These are phyloP conservation scores for Lentinula raphanica DNA, from an alignment of 768 basidiomycete genomes.

Conservation along the genomic window DNA sequence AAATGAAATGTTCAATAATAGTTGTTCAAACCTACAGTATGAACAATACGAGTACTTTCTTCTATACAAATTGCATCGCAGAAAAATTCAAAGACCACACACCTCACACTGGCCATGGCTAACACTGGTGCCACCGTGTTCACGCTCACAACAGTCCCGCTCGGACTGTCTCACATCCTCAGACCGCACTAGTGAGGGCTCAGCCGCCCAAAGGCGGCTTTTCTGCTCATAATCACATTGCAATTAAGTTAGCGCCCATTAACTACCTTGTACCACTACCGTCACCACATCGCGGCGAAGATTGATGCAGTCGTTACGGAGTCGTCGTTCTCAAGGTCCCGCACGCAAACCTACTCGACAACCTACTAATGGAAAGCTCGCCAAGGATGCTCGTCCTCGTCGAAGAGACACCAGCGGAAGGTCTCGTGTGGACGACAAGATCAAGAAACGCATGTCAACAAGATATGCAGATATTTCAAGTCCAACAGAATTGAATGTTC, in stretches of 20 bases:
- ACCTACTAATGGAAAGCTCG: conserved; percentile 24
- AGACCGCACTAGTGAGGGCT: neutral
- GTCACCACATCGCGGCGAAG: neutral
- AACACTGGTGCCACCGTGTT: too few species aligned
- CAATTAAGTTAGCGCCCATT: neutral
- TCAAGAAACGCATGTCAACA: conserved; percentile 95
- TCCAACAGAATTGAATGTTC: conserved; percentile 54
- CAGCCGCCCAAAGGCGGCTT: too few species aligned
- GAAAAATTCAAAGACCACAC: too few species aligned
- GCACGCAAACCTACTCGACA: conserved; percentile 16
- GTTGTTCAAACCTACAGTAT: too few species aligned
- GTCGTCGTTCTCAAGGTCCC: conserved; percentile 45
- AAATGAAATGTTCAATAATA: too few species aligned
- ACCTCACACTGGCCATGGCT: too few species aligned
- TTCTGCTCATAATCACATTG: too few species aligned
- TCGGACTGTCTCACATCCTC: too few species aligned
- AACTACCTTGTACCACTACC: neutral
- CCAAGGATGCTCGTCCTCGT: conserved; percentile 24
- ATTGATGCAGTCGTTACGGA: conserved; percentile 51
- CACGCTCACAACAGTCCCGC: too few species aligned
- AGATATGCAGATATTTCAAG: conserved; percentile 83
- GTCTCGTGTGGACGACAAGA: conserved; percentile 76
- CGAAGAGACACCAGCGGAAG: conserved; percentile 41
- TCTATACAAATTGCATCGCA: too few species aligned
- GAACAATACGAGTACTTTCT: too few species aligned